Base-by-base conservation (phyloP, 2,329 filamentous ascomycete genomes). In the Blastomyces silverae region DNA sequence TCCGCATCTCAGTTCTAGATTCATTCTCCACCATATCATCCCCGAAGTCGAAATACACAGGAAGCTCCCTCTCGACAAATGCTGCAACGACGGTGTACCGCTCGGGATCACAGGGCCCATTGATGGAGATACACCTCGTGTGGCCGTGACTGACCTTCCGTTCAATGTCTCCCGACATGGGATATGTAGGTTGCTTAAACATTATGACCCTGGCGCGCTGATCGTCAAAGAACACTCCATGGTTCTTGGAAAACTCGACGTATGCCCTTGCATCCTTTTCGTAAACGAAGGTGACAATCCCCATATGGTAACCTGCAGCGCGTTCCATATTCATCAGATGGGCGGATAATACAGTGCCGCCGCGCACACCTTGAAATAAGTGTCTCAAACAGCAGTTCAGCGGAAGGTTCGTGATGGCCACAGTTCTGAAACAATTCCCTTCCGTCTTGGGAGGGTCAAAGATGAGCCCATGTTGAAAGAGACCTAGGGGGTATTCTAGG, bases 391-490 rank as follows among this genome's bases (percentile, higher is more conserved):
- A 67, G 20, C 69, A 65, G 22, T 68, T 64, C 1, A 65, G 44
- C 0, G 74, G 71, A 25, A 76, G 69, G 1, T 71, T 64, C 22
- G 72, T 70, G 11, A 76, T 69, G 22, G 66, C 70, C 39, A 75
- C 68, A 2, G 74, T 74, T 28, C 74, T 72, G 63, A 73, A 73
- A 3, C 68, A 65, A 53, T 75, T 68, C 4, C 58, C 61, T 22
- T 74, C 71, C 2, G 44, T 22, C 48, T 57, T 37, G 3, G 65
- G 58, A 6, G 74, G 74, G 0, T 71, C 66, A 57, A 73, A 76
- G 50, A 74, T 70, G n/a, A 76, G 66, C 0, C 73, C 73, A 25
- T 74, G 73, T 57, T 74, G 71, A 60, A 73, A 74, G 13, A 74
- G 55, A 65, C 67, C 70, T 28, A 68, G 68, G 13, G 34, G 73